Evolutionary conservation across 2,329 filamentous ascomycete genomes (phyloP), one percentile per base, ranked within the genome.

Genomic region (Didymosphaeria variabile): DNA sequence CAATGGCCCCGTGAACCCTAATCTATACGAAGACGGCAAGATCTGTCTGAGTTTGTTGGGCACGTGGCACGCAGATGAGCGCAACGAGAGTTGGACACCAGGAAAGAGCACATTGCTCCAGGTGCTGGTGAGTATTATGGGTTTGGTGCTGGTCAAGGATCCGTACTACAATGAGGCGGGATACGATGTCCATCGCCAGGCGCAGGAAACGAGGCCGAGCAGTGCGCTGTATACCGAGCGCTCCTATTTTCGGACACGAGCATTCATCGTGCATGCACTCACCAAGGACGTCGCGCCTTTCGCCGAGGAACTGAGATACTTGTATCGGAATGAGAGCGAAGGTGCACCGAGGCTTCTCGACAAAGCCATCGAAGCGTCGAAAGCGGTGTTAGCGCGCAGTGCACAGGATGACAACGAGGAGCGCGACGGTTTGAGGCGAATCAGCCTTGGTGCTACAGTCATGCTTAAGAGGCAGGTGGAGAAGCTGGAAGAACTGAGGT

Each of bases 101-200:
- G 74, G 76, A 0, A 82, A 82, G 57, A 86, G 84, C 59, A 88
- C 85, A 0, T 64, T 88, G 1, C 71, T 89, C 21, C 87, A 89
- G 63, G 79, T 87, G 0, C 71, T 87, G 3, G 84, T 87, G n/a
- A 85, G 82, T 17, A 78, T 87, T 40, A 81, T 86, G 78, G 85
- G 85, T 0, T 75, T 87, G 6, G 85, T 87, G 0, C 77, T 89
- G 15, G 86, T 88, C 21, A 83, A 82, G 47, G 82, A 85, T 61
- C 87, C 87, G 0, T 89, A 87, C 70, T 89, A 86, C 77, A 89
- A 89, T 68, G 87, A 89, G 76, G 86, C 87, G 12, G 87, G 87
- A 29, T 89, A 85, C 64, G 86, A 88, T 49, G 79, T 80, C 12
- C 81, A 83, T 58, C 81, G 78, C 50, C 80, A 78, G 10, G 79